Base-by-base conservation (phyloP, 352 stramenopile species). In the Phytophthora syringae region DNA sequence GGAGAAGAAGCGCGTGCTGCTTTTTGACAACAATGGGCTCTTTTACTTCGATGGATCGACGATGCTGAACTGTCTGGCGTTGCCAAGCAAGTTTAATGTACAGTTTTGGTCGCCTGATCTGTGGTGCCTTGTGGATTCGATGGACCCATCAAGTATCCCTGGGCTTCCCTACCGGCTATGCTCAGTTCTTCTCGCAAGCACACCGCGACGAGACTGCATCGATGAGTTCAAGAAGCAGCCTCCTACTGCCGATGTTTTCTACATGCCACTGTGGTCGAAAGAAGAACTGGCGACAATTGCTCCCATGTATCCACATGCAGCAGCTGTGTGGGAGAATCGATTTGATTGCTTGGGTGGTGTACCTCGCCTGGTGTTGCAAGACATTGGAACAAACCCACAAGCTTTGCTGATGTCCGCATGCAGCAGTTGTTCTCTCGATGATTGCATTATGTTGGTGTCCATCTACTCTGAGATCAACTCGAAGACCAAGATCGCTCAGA, bases 261-360 rank as follows among this genome's bases (percentile, higher is more conserved):
- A 73, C 52, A 74, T 76, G 71, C 55, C 71, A 57, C 32, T 74
- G 52, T 74, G 66, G 71, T 66, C 66, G 11, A 65, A 55, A 39
- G 60, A 73, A 62, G 45, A 68, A 79, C n/a, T n/a, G n/a, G n/a
- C n/a, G n/a, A n/a, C n/a, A n/a, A n/a, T n/a, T n/a, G n/a, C n/a
- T n/a, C n/a, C n/a, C n/a, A n/a, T n/a, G n/a, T n/a, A n/a, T n/a
- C n/a, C n/a, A n/a, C n/a, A n/a, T n/a, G n/a, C n/a, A n/a, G n/a
- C n/a, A n/a, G n/a, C n/a, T n/a, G n/a, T n/a, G n/a, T n/a, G n/a
- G n/a, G n/a, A n/a, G n/a, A n/a, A n/a, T n/a, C n/a, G n/a, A n/a
- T n/a, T n/a, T n/a, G n/a, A n/a, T n/a, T n/a, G n/a, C n/a, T n/a
- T n/a, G n/a, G n/a, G n/a, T n/a, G n/a, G n/a, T n/a, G n/a, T n/a